These are phyloP conservation scores for Pseudogymnoascus sp. DNA, from an alignment of 2,329 filamentous ascomycete genomes.

Conservation along the genomic window DNA sequence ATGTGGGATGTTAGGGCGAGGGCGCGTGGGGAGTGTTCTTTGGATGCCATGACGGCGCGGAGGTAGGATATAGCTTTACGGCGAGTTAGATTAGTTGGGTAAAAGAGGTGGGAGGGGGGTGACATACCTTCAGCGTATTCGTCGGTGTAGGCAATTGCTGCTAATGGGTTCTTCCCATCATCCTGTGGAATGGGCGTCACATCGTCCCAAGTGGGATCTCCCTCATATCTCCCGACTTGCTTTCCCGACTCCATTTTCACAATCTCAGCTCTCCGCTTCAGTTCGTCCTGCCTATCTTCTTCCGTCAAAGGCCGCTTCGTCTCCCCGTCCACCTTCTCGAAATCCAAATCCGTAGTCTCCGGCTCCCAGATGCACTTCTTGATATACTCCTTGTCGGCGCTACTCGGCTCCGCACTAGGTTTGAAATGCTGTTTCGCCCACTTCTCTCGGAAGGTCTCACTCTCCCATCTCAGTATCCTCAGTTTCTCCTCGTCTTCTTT, in stretches of 20 bases:
- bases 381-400: background rate
- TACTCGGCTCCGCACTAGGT: background rate
- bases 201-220: constrained; percentile 73
- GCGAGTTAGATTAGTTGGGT: constrained; percentile 11
- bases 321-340: background rate
- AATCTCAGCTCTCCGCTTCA: constrained; percentile 21
- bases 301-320: background rate
- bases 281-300: constrained; percentile 22
- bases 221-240: constrained; percentile 25
- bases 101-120: background rate
- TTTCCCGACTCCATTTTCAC: constrained; percentile 17
- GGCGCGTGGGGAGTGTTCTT: constrained; percentile 73
- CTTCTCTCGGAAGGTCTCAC: constrained; percentile 13
- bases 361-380: constrained; percentile 4
- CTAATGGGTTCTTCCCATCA: constrained; percentile 76
- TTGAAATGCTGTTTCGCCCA: constrained; percentile 8
- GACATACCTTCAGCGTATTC: constrained; percentile 70
- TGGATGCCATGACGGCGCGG: constrained; percentile 80
- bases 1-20: constrained; percentile 80
- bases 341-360: constrained; percentile 6
- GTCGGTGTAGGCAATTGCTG: constrained; percentile 83
- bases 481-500: constrained; percentile 17
- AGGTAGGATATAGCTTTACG: constrained; percentile 74
- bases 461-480: constrained; percentile 17
- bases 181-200: constrained; percentile 73